A percentile compares a stretch with the other conserved stretches of the same genome.
phyloP scores from a whole-genome alignment of 2,329 filamentous ascomycete species.

The Neonectria ditissima region DNA sequence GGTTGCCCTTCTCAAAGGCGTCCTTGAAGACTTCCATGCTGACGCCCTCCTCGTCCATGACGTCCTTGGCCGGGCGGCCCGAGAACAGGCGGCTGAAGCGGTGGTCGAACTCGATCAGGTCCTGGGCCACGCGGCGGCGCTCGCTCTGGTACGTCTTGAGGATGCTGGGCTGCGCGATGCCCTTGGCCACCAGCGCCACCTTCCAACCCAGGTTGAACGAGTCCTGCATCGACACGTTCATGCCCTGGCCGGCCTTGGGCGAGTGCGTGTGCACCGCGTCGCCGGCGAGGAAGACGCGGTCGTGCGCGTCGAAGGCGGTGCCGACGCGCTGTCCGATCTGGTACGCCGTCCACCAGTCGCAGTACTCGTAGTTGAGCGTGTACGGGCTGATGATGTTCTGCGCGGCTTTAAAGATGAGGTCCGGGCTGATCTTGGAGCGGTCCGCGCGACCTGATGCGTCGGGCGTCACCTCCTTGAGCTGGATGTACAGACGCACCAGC shows the following conservation, averaged over 20 bases:
- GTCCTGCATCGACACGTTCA: background rate
- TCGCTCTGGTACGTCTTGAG: background rate
- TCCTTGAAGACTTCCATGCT: slow-evolving; percentile 72
- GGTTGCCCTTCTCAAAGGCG: slow-evolving; percentile 69
- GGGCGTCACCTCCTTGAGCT: slow-evolving; percentile 63
- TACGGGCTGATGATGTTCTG: slow-evolving; percentile 76
- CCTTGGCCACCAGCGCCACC: background rate
- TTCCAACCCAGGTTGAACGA: background rate
- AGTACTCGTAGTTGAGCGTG: slow-evolving; percentile 71
- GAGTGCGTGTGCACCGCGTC: background rate
- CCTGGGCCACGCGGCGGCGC: background rate
- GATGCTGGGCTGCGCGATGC: background rate
- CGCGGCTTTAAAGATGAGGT: slow-evolving; percentile 71
- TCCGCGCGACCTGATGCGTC: slow-evolving; percentile 52
- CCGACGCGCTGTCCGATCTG: slow-evolving; percentile 75
- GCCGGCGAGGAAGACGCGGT: slow-evolving; percentile 50
- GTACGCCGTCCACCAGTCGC: slow-evolving; percentile 56
- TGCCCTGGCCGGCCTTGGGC: background rate
- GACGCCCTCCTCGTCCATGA: slow-evolving; percentile 71
- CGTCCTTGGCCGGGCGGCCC: slow-evolving; percentile 65
- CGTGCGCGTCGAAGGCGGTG: slow-evolving; percentile 64
- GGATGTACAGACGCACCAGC: slow-evolving; percentile 74
- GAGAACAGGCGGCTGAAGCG: slow-evolving; percentile 66
- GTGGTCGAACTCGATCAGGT: slow-evolving; percentile 72
- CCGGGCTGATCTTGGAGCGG: slow-evolving; percentile 71